Base-by-base conservation (phyloP, 768 basidiomycete genomes). In the Lactifluus echinatus region DNA sequence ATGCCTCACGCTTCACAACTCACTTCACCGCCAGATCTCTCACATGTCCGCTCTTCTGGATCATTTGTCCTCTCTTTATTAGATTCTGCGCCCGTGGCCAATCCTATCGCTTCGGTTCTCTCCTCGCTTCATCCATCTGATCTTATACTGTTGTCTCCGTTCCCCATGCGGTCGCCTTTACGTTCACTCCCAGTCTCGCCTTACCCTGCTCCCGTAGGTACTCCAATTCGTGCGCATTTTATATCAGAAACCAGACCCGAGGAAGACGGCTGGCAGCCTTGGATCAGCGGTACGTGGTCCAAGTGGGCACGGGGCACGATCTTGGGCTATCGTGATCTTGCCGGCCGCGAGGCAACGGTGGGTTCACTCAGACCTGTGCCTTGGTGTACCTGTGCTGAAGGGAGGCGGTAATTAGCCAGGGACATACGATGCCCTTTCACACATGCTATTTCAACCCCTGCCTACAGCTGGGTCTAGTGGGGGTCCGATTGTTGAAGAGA, bases 391-490 rank as follows among this genome's bases (percentile, higher is more conserved):
- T 17, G 26, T 8, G 26, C 26, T 42, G 47, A 36, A 11, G 42
- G 26, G 17, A 29, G 45, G 2, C 47, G 26, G 59, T 17, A 28
- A 33, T 24, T 63, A 83, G 81, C 79, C 83, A 3, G 86, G 85
- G 15, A 84, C 84, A n/a, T 82, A 85, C 65, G 83, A 85, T 62
- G 70, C 78, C 4, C 74, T 87, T 10, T 76, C 78, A 1, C 78
- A 82, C 62, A 66, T 87, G 61, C 65, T 80, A 44, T 78, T 84
- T 66, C 69, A 71, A 34, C 76, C 78, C 2, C 65, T 78, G 8
- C 85, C 85, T 12, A 79, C 79, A 0, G 73, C 77, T 1, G 85
- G 85, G 7, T 84, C 84, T 19, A 85, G 84, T 55, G 85, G 86
- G 4, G 85, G 84, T 1, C 85, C 85, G 0, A 78, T 87, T 53